Evolutionary conservation across 2,329 filamentous ascomycete species (phyloP).

Genomic region (Colletotrichum abscissum): DNA sequence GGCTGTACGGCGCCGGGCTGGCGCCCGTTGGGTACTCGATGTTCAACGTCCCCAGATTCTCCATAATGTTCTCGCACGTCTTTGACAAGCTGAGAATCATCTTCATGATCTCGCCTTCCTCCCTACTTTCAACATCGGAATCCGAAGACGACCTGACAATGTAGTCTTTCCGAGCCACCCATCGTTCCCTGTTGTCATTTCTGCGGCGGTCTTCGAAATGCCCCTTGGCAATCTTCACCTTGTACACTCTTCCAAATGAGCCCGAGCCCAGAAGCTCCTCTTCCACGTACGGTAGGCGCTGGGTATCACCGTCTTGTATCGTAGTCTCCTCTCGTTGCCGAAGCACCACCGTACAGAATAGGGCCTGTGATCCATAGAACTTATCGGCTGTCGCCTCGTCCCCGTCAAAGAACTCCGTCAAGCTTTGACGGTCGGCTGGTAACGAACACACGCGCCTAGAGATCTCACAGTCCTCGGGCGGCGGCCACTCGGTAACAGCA

Average conservation of each 20-base stretch:
- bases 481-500: neutral
- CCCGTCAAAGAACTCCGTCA: neutral
- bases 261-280: slow-evolving; percentile 35
- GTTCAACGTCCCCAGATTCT: slow-evolving; percentile 48
- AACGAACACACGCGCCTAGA: neutral
- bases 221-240: slow-evolving; percentile 45
- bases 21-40: slow-evolving; percentile 36
- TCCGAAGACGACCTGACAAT: slow-evolving; percentile 3
- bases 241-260: slow-evolving; percentile 45
- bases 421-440: neutral
- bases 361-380: neutral
- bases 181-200: slow-evolving; percentile 36
- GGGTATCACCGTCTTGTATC: neutral
- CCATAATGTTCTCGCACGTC: slow-evolving; percentile 46
- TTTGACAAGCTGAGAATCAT: slow-evolving; percentile 46
- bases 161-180: slow-evolving; percentile 50
- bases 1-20: slow-evolving; percentile 42
- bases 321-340: neutral
- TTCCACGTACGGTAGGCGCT: slow-evolving; percentile 1
- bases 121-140: slow-evolving; percentile 32
- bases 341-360: slow-evolving; percentile 6
- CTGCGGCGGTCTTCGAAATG: slow-evolving; percentile 43
- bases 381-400: neutral
- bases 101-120: slow-evolving; percentile 48
- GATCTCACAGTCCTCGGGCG: neutral